Conservation (phyloP, 108 stramenopile genomes). For the Thalassiosira profunda region DNA sequence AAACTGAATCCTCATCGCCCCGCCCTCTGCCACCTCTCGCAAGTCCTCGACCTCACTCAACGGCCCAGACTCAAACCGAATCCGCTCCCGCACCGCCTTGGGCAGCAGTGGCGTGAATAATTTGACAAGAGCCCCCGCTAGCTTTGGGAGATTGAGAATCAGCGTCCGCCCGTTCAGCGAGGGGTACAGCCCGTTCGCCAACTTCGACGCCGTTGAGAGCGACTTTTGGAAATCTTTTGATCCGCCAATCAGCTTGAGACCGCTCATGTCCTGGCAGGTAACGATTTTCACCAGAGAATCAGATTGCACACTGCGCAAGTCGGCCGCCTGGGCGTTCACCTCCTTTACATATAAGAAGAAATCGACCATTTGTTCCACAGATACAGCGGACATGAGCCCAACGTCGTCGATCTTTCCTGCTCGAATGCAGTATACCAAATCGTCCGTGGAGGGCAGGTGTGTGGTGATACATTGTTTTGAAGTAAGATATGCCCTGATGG, state of each 20-base stretch:
- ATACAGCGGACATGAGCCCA: conserved; percentile 63
- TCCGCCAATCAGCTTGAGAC: conserved; percentile 72
- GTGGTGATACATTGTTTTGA: conserved; percentile 59
- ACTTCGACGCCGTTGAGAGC: conserved; percentile 63
- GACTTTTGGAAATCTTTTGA: conserved; percentile 66
- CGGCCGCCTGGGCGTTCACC: conserved; percentile 71
- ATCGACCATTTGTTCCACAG: conserved; percentile 64
- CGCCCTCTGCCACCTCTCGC: conserved; percentile 47
- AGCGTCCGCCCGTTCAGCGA: conserved; percentile 71
- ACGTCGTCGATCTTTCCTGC: conserved; percentile 84
- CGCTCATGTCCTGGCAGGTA: conserved; percentile 77
- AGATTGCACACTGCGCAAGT: conserved; percentile 56
- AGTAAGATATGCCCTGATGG: conserved; percentile 59
- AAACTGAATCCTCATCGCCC: conserved; percentile 53
- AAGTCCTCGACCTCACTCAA: conserved; percentile 63
- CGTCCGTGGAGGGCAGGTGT: conserved; percentile 38
- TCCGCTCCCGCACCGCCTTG: conserved; percentile 52
- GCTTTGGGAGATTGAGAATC: conserved; percentile 73
- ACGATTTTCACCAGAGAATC: conserved; percentile 59
- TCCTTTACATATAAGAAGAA: conserved; percentile 89
- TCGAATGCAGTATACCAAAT: conserved; percentile 85
- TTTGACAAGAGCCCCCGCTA: conserved; percentile 72
- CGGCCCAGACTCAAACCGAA: conserved; percentile 74
- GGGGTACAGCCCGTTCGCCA: conserved; percentile 71
- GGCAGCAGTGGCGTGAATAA: conserved; percentile 89